Evolutionary conservation across 2,329 filamentous ascomycete genomes (phyloP).

Genomic region (Cadophora gregata): DNA sequence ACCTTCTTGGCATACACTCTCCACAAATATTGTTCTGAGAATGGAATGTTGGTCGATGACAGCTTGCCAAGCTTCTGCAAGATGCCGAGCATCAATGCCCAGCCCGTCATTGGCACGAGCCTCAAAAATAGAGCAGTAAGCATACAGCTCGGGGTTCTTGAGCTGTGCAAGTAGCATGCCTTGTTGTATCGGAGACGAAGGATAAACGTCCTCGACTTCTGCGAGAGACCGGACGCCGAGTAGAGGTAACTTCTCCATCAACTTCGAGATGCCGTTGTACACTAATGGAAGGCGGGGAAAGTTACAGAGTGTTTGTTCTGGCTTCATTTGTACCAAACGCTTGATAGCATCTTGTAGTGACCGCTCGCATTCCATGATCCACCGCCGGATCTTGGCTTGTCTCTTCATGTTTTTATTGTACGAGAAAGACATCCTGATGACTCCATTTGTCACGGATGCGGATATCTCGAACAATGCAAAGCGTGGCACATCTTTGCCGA

Average conservation of each 20-base stretch:
- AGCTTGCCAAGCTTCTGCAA: conserved; percentile 28
- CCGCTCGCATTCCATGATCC: background rate
- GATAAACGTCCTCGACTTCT: conserved; percentile 31
- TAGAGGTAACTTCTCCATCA: background rate
- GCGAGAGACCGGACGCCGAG: background rate
- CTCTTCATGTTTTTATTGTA: conserved; percentile 27
- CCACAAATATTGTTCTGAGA: conserved; percentile 35
- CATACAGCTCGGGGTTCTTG: background rate
- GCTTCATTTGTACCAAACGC: background rate
- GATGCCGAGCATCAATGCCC: conserved; percentile 34
- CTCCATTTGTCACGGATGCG: conserved; percentile 19
- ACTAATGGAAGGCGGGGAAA: background rate
- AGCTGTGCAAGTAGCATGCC: conserved; percentile 29
- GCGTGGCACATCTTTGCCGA: conserved; percentile 44
- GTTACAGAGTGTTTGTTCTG: background rate
- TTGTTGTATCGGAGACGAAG: conserved; percentile 32
- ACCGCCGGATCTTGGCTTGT: conserved; percentile 22
- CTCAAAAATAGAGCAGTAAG: background rate
- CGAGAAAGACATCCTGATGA: conserved; percentile 18
- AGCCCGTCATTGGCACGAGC: background rate
- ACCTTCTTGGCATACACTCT: conserved; percentile 28
- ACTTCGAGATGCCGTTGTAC: background rate
- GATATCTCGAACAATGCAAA: conserved; percentile 30
- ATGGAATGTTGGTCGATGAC: conserved; percentile 30
- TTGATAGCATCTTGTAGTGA: background rate